These are phyloP conservation scores for Trichoderma arundinaceum DNA, from an alignment of 2,329 filamentous ascomycete genomes.

Conservation along the genomic window DNA sequence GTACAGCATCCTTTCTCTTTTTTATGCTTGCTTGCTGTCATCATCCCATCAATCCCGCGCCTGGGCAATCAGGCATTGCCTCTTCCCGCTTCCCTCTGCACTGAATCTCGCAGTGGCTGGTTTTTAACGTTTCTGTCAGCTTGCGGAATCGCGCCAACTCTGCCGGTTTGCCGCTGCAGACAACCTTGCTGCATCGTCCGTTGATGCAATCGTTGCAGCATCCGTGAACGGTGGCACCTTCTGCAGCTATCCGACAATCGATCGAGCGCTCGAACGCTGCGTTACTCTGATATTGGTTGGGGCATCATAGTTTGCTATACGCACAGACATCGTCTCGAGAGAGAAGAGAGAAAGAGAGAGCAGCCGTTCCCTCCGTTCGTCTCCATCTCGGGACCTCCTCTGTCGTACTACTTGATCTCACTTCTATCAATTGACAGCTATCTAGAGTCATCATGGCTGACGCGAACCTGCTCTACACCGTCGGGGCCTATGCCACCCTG, in stretches of 20 bases:
- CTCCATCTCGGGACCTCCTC: conserved; percentile 2
- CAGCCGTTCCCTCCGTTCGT: not conserved
- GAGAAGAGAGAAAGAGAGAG: conserved; percentile 7
- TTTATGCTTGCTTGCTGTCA: conserved; percentile 25
- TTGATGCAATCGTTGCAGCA: conserved; percentile 27
- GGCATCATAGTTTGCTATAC: not conserved
- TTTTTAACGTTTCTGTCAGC: conserved; percentile 32
- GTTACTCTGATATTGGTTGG: not conserved
- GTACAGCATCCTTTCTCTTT: conserved; percentile 19
- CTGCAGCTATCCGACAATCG: conserved; percentile 25
- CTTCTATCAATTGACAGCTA: not conserved
- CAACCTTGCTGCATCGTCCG: conserved; percentile 27
- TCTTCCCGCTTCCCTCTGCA: not conserved
- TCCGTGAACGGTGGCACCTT: conserved; percentile 18
- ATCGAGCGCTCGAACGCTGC: conserved; percentile 22
- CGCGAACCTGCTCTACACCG: conserved; percentile 45
- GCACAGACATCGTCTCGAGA: not conserved
- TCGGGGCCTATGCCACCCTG: conserved; percentile 47
- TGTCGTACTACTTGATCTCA: not conserved
- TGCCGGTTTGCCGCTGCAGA: conserved; percentile 25
- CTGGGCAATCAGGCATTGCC: conserved; percentile 3
- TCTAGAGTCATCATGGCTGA: conserved; percentile 42
- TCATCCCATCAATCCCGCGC: conserved; percentile 19
- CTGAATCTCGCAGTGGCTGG: conserved; percentile 3
- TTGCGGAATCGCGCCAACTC: conserved; percentile 14